Base-by-base conservation (phyloP, 345 rosid species). In the Rhizophora mangle region DNA sequence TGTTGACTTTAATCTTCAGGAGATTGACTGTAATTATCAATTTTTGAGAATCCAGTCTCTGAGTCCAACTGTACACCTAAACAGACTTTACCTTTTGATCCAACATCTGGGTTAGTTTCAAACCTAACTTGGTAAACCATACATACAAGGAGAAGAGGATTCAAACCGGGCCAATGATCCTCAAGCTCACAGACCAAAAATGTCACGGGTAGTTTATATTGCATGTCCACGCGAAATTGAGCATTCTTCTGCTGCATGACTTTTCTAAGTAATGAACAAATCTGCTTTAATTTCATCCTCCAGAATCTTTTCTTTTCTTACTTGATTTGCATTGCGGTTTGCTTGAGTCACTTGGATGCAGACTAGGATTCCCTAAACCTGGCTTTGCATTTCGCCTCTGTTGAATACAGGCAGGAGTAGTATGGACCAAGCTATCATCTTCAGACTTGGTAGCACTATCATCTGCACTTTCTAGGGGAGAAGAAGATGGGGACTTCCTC, bases 241-340 rank as follows among this genome's bases (percentile, higher is more conserved):
- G 30, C 31, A 1, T 22, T 13, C 36, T 57, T 29, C 47, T 22
- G 30, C 18, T 16, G 27, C 24, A 30, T 59, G 20, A 24, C 52
- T 49, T 49, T 52, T 19, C 8, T 20, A 18, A 39, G 19, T 43
- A 8, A 56, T 3, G 39, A 30, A 11, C 47, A 30, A 3, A 63
- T 18, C n/a, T 22, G 59, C 43, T 10, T 52, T 21, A 54, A 5
- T 9, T n/a, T 71, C 67, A 63, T 29, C 30, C 62, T 19, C 63
- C 68, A 4, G 68, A 62, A 52, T 53, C 77, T 68, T 68, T 74
- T 31, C 58, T 61, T 68, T 62, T 67, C 72, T 68, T 74, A 43
- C 67, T 21, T n/a, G 75, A 57, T 53, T 64, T 73, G 66, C 67
- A 61, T 13, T 53, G 71, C 24, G 31, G 67, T 52, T 73, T 66